phyloP scores from a whole-genome alignment of 805 yeast species.

The Isabelozyma rhagii region DNA sequence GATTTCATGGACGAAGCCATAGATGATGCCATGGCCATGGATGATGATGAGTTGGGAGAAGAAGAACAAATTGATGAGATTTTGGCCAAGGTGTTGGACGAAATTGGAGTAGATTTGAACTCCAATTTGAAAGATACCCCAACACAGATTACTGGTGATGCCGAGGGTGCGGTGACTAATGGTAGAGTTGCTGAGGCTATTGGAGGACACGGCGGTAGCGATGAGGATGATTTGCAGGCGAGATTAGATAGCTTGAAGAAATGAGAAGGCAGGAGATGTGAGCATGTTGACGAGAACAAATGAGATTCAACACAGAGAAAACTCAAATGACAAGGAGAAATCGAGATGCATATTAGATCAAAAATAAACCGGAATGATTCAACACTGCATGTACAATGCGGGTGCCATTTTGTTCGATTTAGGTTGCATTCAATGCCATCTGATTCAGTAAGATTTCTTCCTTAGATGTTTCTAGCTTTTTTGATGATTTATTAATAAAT shows the following conservation, averaged over 20 bases:
- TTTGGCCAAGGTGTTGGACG: conserved; percentile 88
- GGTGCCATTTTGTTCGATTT: no score
- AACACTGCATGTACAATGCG: no score
- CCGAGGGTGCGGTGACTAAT: conserved; percentile 36
- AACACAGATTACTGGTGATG: conserved; percentile 24
- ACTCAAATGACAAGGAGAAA: no score
- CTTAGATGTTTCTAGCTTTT: no score
- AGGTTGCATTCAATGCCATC: no score
- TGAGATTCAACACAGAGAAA: no score
- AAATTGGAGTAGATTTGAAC: conserved; percentile 85
- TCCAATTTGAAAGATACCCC: conserved; percentile 48
- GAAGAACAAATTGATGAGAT: conserved; percentile 91
- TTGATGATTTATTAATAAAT: neutral
- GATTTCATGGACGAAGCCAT: conserved; percentile 98
- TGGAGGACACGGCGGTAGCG: conserved; percentile 31
- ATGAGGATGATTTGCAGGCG: conserved; percentile 85
- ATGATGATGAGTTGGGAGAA: conserved; percentile 64
- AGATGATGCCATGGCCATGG: conserved; percentile 94
- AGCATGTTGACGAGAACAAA: neutral
- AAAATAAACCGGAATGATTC: no score
- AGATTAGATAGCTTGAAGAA: conserved; percentile 79
- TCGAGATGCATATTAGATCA: no score
- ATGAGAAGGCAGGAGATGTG: conserved; percentile 7
- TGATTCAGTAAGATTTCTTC: no score
- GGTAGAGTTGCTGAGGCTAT: conserved; percentile 54